Base-by-base conservation (phyloP, 305 asterid species). In the Rubia balearica region DNA sequence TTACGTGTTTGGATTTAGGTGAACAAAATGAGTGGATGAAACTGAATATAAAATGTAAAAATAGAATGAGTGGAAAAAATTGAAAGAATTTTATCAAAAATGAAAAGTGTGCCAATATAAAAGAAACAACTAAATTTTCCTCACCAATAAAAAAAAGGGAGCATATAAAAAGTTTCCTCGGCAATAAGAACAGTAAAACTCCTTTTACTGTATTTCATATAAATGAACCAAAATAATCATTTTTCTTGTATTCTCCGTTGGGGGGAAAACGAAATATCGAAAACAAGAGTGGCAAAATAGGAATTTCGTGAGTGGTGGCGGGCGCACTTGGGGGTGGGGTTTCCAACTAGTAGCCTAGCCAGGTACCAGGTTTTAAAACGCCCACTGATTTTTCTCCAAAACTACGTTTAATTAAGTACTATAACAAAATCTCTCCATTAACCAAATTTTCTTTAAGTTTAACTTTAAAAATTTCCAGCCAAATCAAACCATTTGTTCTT, bases 361-460 rank as follows among this genome's bases (percentile, higher is more conserved):
- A 49, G 8, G 57, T 16, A 49, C 57, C 38, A 36, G 10, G 16
- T 49, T 72, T 64, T 51, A 27, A 30, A 65, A n/a, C 65, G 71
- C 76, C 71, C 76, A 65, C 57, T 8, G 71, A 22, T n/a, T 73
- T 65, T 46, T 46, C 11, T 17, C 11, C 51, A 17, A 1, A 46
- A 10, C 51, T 46, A 46, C 0, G 2, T 7, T 42, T 42, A 42
- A 6, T 42, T 42, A 8, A 42, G 46, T 42, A 8, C 8, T 7
- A 42, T 8, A 42, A 42, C 2, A 42, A 42, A 42, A 42, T 42
- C 11, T 42, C 11, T 10, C 11, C 46, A 33, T 33, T 33, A 33
- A 33, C 36, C 1, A 14, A 49, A 17, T 49, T 49, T 4, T 49
- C 56, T 49, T 8, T 4, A 16, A 49, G 6, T 17, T 49, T 49